Evolutionary conservation across 306 rosid species (phyloP).

Genomic region (Rosa chinensis): DNA sequence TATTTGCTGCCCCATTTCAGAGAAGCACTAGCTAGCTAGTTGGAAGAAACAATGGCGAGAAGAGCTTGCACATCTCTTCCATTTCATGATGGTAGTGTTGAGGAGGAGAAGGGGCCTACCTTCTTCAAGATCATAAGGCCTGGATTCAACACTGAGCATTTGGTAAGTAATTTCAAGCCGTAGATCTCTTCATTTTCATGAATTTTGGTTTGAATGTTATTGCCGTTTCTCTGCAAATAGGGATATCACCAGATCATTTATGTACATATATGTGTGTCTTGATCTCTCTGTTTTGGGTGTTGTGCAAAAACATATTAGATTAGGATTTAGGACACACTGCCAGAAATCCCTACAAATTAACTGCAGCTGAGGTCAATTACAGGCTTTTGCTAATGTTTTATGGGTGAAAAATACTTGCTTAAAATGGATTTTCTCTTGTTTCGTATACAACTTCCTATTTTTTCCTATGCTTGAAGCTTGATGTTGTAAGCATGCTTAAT

Average conservation of each 20-base stretch:
- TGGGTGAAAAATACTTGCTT: background rate
- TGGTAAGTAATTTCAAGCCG: constrained; percentile 21
- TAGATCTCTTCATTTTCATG: background rate
- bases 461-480: background rate
- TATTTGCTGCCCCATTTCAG: background rate
- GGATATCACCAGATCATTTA: background rate
- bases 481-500: background rate
- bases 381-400: background rate
- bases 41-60: background rate
- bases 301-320: background rate
- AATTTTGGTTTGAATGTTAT: background rate
- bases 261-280: background rate
- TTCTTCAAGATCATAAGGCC: constrained; percentile 29
- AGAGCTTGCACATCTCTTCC: background rate
- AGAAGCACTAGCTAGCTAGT: background rate
- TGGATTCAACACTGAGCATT: constrained; percentile 8
- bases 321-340: background rate
- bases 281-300: background rate
- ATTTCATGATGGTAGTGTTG: background rate
- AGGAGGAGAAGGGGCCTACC: constrained; percentile 2
- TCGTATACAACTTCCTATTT: background rate
- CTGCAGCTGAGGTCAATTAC: background rate
- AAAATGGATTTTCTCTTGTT: background rate
- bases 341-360: background rate
- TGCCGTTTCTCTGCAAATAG: background rate